Evolutionary conservation across 768 basidiomycete species (phyloP).

Genomic region (Favolaschia claudopus): DNA sequence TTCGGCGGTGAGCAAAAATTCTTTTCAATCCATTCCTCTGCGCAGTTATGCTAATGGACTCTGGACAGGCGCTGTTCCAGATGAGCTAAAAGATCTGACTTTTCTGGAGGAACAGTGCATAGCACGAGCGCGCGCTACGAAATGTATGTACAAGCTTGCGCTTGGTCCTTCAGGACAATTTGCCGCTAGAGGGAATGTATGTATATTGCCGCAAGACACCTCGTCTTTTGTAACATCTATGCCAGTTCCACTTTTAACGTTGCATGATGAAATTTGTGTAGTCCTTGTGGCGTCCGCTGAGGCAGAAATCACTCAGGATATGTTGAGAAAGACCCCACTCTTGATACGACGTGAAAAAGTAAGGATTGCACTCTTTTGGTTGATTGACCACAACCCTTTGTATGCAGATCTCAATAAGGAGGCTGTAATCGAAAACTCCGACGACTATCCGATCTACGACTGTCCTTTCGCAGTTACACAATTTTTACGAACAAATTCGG

Average conservation of each 20-base stretch:
- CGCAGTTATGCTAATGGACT: slow-evolving; percentile 27
- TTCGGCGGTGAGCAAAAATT: not conserved
- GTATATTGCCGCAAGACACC: slow-evolving; percentile 23
- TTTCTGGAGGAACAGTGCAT: too few relatives aligned
- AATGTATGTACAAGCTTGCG: slow-evolving; percentile 22
- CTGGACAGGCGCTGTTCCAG: slow-evolving; percentile 25
- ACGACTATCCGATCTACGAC: slow-evolving; percentile 14
- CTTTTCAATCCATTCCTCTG: slow-evolving; percentile 9
- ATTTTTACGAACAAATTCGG: not conserved
- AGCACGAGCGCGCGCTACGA: too few relatives aligned
- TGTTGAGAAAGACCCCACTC: slow-evolving; percentile 13
- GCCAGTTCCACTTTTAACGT: slow-evolving; percentile 16
- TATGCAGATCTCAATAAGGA: slow-evolving; percentile 17
- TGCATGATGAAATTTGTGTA: slow-evolving; percentile 24
- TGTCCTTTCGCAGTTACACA: not conserved
- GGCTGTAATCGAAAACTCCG: not conserved
- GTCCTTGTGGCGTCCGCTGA: slow-evolving; percentile 22
- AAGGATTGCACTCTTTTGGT: not conserved
- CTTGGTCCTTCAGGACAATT: slow-evolving; percentile 19
- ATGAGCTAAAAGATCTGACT: too few relatives aligned
- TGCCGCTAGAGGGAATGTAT: slow-evolving; percentile 25
- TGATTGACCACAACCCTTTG: slow-evolving; percentile 19
- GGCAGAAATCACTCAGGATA: slow-evolving; percentile 11
- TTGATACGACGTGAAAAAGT: not conserved
- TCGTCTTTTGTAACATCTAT: not conserved